Evolutionary conservation across 176 grass and related monocot species (phyloP).

Genomic region (Tuctoria greenei): DNA sequence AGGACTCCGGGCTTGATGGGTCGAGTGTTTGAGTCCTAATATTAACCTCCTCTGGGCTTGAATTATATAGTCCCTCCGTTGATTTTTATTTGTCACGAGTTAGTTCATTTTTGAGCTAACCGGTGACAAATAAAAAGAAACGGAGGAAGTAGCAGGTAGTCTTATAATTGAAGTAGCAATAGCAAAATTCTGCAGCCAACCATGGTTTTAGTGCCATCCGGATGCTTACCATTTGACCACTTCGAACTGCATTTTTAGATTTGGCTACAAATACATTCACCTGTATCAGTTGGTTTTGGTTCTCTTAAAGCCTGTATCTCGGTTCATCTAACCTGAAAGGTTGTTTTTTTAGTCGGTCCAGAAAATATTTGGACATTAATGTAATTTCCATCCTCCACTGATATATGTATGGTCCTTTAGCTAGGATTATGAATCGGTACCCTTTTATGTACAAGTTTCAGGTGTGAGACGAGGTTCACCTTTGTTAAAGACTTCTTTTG

Average conservation of each 20-base stretch:
- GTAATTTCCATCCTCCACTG: background rate
- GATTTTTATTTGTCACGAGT: too few species aligned
- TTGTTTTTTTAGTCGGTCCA: background rate
- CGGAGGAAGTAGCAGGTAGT: too few species aligned
- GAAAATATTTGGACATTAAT: background rate
- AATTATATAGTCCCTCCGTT: too few species aligned
- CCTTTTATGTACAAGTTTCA: background rate
- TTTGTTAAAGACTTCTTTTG: background rate
- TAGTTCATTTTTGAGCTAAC: too few species aligned
- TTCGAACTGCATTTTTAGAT: background rate
- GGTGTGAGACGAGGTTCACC: background rate
- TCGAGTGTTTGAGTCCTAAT: background rate
- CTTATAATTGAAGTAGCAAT: background rate
- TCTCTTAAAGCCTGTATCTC: background rate
- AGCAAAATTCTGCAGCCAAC: background rate
- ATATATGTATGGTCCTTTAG: constrained; percentile 3
- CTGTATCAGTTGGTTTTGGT: background rate
- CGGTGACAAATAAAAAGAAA: too few species aligned
- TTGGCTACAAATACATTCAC: background rate
- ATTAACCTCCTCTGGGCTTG: background rate
- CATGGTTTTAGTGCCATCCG: background rate
- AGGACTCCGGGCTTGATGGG: too few species aligned
- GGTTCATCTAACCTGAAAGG: background rate
- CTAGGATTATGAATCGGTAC: background rate
- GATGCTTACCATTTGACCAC: background rate